These are phyloP conservation scores for Talaromyces sp. DNA, from an alignment of 2,329 filamentous ascomycete genomes.

Conservation along the genomic window DNA sequence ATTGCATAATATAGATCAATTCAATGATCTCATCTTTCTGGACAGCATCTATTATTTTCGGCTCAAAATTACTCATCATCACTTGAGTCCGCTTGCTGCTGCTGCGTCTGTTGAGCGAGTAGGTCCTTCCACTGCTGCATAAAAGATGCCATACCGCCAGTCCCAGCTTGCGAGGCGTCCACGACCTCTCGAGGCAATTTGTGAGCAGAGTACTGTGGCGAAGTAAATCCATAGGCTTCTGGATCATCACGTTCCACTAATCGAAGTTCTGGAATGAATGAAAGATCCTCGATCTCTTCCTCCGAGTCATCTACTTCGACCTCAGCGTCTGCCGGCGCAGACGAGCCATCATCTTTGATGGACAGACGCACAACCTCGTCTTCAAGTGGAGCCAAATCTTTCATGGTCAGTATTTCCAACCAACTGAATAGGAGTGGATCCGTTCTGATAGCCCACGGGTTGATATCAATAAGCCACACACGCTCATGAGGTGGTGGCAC, in stretches of 20 bases:
- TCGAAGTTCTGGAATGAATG: slow-evolving; percentile 71
- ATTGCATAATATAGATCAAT: neutral
- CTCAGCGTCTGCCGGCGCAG: neutral
- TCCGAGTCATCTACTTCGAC: slow-evolving; percentile 27
- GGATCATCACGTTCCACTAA: slow-evolving; percentile 81
- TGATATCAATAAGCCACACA: slow-evolving; percentile 88
- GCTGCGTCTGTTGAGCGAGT: slow-evolving; percentile 41
- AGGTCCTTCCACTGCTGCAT: slow-evolving; percentile 69
- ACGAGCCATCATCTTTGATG: slow-evolving; percentile 22
- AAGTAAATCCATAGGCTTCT: slow-evolving; percentile 80
- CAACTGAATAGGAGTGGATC: slow-evolving; percentile 88
- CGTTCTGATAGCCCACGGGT: slow-evolving; percentile 87
- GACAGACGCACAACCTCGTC: slow-evolving; percentile 38
- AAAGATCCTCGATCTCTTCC: slow-evolving; percentile 48
- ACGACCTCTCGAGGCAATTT: slow-evolving; percentile 94
- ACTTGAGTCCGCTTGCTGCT: slow-evolving; percentile 39
- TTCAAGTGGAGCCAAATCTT: slow-evolving; percentile 39
- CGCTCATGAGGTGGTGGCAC: slow-evolving; percentile 71
- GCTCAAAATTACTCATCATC: slow-evolving; percentile 24
- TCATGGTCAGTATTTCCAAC: slow-evolving; percentile 75
- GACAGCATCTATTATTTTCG: neutral
- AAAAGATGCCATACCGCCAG: slow-evolving; percentile 78
- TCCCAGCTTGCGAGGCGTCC: slow-evolving; percentile 61
- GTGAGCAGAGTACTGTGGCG: slow-evolving; percentile 87
- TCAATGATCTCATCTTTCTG: neutral